Evolutionary conservation across 805 yeast species (phyloP), one percentile per base, ranked within the genome.

Genomic region (Maudiozyma barnettii): DNA sequence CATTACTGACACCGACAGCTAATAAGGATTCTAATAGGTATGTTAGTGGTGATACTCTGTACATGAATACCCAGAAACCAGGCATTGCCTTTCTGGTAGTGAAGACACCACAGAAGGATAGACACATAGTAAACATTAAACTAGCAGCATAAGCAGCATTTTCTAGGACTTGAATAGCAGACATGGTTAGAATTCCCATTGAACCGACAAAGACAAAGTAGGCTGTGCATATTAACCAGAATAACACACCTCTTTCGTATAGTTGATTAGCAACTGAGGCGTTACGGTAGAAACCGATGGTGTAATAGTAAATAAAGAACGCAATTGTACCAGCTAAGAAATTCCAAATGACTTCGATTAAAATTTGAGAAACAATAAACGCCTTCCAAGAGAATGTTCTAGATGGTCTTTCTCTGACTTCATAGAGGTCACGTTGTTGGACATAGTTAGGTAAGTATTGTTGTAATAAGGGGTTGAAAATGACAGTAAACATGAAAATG

Each of bases 61-160:
- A 84, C 87, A 84, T 80, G 71, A 82, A 84, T 41, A 75, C 69
- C 90, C 91, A 81, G 72, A 85, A 85, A n/a, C 87, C 79, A 20
- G 85, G 85, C 70, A 82, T 60, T 22, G 64, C 68, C 8, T 69
- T 67, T 49, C 79, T 75, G n/a, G 77, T 69, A 13, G 77, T 79
- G 67, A 86, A 68, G 41, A 82, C 87, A 74, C 95, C 95, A 73
- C 88, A 82, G 76, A 84, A 84, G 44, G 77, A 75, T 66, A 85
- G 69, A 35, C 78, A 71, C 71, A 82, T 65, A 1, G 84, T 77
- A 64, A 81, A 82, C 53, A 81, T 58, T 56, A 84, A 57, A 39
- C 75, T 67, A 1, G 78, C 74, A 44, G 80, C 49, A 55, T 80
- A 78, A 48, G 84, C 86, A 44, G 86, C 90, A 53, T 78, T 77